These are phyloP conservation scores for Arachnomyces sp. DNA, from an alignment of 2,329 filamentous ascomycete species.

Conservation along the genomic window DNA sequence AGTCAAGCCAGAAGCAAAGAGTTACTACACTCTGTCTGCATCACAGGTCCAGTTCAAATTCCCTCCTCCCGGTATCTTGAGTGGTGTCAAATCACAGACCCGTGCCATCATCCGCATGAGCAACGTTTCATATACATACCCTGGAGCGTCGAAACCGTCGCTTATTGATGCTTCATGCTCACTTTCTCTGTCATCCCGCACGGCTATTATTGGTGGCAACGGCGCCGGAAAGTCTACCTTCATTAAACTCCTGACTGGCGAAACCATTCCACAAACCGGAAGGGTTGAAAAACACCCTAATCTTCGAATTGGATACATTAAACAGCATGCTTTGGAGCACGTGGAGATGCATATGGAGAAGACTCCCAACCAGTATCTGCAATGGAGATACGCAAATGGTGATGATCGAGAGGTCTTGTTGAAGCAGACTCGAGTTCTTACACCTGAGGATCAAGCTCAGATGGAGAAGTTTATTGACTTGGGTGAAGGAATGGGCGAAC, in stretches of 20 bases:
- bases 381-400: conserved; percentile 96
- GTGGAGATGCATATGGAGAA: conserved; percentile 99
- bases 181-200: conserved; percentile 79
- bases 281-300: conserved; percentile 98
- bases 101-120: conserved; percentile 93
- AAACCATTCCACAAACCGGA: conserved; percentile 73
- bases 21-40: conserved; percentile 91
- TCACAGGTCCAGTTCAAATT: conserved; percentile 95
- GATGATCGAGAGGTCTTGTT: conserved; percentile 94
- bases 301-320: conserved; percentile 97
- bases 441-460: conserved; percentile 74
- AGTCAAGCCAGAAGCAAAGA: conserved; percentile 87
- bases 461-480: conserved; percentile 88
- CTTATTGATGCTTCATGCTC: conserved; percentile 79
- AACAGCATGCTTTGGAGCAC: conserved; percentile 97
- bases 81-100: conserved; percentile 90
- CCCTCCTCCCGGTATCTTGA: conserved; percentile 86
- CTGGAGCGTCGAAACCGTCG: conserved; percentile 80
- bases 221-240: conserved; percentile 97
- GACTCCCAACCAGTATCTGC: conserved; percentile 96
- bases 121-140: conserved; percentile 87
- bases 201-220: conserved; percentile 94
- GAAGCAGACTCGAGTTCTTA: conserved; percentile 92
- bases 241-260: conserved; percentile 93
- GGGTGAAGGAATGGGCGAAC: conserved; percentile 68